Evolutionary conservation across 176 grass and related monocot genomes (phyloP).

Genomic region (Zoysia japonica): DNA sequence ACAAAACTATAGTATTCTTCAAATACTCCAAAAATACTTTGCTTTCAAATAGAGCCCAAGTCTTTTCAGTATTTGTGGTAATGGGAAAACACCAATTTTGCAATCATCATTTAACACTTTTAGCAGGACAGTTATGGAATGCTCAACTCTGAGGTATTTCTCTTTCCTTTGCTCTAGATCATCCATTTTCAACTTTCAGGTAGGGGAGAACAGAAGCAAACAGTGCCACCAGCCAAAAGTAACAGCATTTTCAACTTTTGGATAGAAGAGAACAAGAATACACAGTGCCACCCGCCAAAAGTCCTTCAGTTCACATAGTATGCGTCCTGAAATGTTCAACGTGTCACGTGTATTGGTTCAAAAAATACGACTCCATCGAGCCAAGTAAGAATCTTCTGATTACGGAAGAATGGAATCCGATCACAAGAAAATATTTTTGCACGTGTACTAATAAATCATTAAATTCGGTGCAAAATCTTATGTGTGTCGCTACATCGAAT

Average conservation of each 20-base stretch:
- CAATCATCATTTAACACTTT: conserved; percentile 18
- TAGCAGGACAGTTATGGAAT: conserved; percentile 61
- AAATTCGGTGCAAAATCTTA: too few species aligned
- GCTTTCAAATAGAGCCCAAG: not conserved
- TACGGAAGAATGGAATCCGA: not conserved
- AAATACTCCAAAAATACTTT: not conserved
- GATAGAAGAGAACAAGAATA: conserved; percentile 49
- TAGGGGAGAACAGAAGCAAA: too few species aligned
- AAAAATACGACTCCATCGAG: not conserved
- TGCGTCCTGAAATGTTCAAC: conserved; percentile 55
- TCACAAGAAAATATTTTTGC: not conserved
- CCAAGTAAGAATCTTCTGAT: not conserved
- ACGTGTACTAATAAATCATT: too few species aligned
- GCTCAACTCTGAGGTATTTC: conserved; percentile 52
- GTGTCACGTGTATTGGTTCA: not conserved
- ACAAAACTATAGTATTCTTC: too few species aligned
- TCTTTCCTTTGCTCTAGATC: conserved; percentile 51
- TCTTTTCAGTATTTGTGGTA: not conserved
- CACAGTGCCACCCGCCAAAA: conserved; percentile 78
- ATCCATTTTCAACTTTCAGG: not conserved
- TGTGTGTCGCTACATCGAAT: too few species aligned
- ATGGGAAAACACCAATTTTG: not conserved
- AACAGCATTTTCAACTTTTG: conserved; percentile 30
- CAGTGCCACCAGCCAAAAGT: conserved; percentile 15
- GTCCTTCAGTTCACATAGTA: conserved; percentile 84